Base-by-base conservation (phyloP, 768 basidiomycete species). In the Pleurotus tuber-regium region DNA sequence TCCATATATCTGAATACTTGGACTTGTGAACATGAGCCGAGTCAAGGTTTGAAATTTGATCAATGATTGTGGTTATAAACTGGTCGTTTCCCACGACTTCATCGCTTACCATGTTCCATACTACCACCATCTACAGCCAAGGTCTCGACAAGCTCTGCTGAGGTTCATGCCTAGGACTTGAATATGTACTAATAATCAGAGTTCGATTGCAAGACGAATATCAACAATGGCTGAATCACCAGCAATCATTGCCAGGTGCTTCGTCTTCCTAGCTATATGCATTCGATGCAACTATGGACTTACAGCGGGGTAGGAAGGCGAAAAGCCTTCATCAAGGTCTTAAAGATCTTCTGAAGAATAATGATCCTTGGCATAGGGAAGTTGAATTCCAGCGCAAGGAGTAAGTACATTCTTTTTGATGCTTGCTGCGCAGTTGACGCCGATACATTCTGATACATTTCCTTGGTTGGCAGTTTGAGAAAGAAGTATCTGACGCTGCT, bases 361-460 rank as follows among this genome's bases (percentile, higher is more conserved):
- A 78, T 54, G 82, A 86, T 44, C 89, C 92, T 28, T 94, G 86
- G 78, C 87, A 89, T 55, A 87, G 77, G 64, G 89, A 94, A 54
- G 83, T 93, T 36, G 94, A 98, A 62, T 84, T 87, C 57, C 82
- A 85, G 65, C 78, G 94, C 61, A 89, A 90, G 71, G 86, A 84
- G 94, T 92, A 67, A 70, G 91, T 72, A 4, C 21, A 31, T 35
- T 16, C 36, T 50, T 49, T 48, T 40, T 50, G 50, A 47, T 25
- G n/a, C 54, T 43, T 57, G 51, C 29, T 51, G 50, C 39, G 47
- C 50, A 52, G 44, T 46, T 29, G n/a, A n/a, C n/a, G n/a, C n/a
- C n/a, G n/a, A n/a, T n/a, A n/a, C n/a, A 30, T 18, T 43, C 54
- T 59, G 53, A 54, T 55, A 49, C n/a, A n/a, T n/a, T n/a, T n/a